Conservation (phyloP, 176 grass and related monocot species). For the Triticum urartu region DNA sequence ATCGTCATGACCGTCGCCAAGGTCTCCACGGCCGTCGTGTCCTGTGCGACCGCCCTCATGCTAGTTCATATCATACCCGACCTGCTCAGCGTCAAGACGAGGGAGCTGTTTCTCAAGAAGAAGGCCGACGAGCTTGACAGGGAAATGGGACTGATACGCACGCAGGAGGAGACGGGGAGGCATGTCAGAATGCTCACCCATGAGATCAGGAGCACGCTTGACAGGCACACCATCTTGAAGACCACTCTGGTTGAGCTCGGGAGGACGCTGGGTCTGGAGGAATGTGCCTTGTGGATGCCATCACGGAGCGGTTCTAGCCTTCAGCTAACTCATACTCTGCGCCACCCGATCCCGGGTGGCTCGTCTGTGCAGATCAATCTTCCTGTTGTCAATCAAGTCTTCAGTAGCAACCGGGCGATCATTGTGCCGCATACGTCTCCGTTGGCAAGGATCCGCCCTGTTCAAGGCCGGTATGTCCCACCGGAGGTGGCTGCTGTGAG, state of each 20-base stretch:
- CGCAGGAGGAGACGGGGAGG: constrained; percentile 66
- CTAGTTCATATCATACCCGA: constrained; percentile 75
- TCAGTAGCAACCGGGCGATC: constrained; percentile 57
- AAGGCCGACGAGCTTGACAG: constrained; percentile 68
- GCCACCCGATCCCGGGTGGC: constrained; percentile 48
- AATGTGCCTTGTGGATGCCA: constrained; percentile 74
- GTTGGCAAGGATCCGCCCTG: constrained; percentile 53
- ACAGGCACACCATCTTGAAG: constrained; percentile 69
- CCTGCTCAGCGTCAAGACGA: constrained; percentile 64
- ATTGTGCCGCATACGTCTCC: constrained; percentile 60
- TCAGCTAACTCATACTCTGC: constrained; percentile 62
- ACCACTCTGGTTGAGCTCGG: constrained; percentile 68
- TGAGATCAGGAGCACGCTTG: constrained; percentile 70
- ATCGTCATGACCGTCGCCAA: constrained; percentile 70
- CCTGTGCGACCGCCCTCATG: constrained; percentile 71
- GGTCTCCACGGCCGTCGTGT: constrained; percentile 56
- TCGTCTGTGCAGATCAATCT: constrained; percentile 50
- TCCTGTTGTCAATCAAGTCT: constrained; percentile 65
- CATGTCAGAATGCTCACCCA: constrained; percentile 82
- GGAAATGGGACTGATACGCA: constrained; percentile 64
- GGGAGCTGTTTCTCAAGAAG: constrained; percentile 66
- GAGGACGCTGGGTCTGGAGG: constrained; percentile 54
- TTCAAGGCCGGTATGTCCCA: constrained; percentile 45
- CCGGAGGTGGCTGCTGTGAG: constrained; percentile 53
- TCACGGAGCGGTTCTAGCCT: constrained; percentile 55